phyloP scores from a whole-genome alignment of 768 basidiomycete species.

The Cantharellus anzutake region DNA sequence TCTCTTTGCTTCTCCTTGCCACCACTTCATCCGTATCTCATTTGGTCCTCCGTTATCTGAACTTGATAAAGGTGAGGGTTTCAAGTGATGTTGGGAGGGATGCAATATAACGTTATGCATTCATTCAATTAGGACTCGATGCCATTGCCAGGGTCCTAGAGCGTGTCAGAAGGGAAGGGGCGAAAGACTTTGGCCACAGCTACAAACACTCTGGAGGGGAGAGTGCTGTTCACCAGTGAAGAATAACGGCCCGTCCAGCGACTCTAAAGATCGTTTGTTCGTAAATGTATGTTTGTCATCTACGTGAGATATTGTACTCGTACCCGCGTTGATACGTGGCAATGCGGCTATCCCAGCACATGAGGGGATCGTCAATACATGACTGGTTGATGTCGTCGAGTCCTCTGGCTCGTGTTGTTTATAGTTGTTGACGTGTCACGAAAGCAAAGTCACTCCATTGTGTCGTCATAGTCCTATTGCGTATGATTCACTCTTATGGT shows the following conservation, averaged over 20 bases:
- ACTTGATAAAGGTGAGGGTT: conserved; percentile 45
- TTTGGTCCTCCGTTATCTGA: conserved; percentile 70
- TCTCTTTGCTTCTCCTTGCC: conserved; percentile 77
- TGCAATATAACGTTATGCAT: not conserved
- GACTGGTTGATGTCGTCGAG: too few species aligned
- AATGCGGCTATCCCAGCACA: too few species aligned
- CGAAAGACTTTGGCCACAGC: conserved; percentile 45
- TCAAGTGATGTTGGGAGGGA: not conserved
- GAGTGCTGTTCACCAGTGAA: not conserved
- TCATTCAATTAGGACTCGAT: conserved; percentile 39
- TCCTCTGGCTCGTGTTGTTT: too few species aligned
- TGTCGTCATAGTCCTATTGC: too few species aligned
- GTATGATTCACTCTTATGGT: too few species aligned
- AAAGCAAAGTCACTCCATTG: too few species aligned
- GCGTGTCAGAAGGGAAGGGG: conserved; percentile 27
- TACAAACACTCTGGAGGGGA: conserved; percentile 13
- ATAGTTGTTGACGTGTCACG: too few species aligned
- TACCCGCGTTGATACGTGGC: too few species aligned
- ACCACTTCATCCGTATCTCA: conserved; percentile 73
- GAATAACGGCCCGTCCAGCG: not conserved
- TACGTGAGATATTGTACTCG: too few species aligned
- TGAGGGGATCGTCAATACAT: too few species aligned
- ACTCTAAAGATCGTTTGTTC: not conserved
- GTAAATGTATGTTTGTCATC: not conserved
- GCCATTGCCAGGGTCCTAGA: conserved; percentile 65